phyloP scores from a whole-genome alignment of 208 protist genomes.

The Acanthamoeba polyphaga region DNA sequence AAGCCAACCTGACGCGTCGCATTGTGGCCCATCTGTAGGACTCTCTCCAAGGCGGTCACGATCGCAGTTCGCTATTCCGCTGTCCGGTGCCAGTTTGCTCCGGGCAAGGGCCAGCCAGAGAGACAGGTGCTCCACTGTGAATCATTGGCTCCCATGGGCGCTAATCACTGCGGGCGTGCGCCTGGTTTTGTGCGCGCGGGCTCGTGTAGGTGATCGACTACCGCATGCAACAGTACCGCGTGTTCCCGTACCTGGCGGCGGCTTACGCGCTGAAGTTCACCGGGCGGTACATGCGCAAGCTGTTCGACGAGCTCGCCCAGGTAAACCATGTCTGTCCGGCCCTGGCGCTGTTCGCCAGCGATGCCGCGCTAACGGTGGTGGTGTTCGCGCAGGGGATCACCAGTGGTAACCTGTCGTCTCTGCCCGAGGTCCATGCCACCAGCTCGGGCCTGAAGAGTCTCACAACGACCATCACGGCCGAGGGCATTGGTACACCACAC shows the following conservation, averaged over 20 bases:
- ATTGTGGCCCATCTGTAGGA: background rate
- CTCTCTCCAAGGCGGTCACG: conserved; percentile 70
- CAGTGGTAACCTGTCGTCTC: conserved; percentile 47
- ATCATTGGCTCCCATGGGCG: background rate
- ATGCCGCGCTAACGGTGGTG: background rate
- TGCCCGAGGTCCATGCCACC: conserved; percentile 74
- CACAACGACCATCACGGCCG: conserved; percentile 72
- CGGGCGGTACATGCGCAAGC: conserved; percentile 74
- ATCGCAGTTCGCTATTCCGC: conserved; percentile 82
- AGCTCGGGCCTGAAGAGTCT: conserved; percentile 77
- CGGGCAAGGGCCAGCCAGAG: conserved; percentile 24
- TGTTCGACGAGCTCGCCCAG: conserved; percentile 67
- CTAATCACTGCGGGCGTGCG: too few species aligned
- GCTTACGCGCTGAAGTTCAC: conserved; percentile 78
- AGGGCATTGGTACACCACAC: conserved; percentile 55
- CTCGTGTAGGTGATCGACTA: conserved; percentile 70
- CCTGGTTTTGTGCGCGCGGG: background rate
- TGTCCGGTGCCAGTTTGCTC: conserved; percentile 82
- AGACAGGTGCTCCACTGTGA: background rate
- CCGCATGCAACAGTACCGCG: conserved; percentile 75
- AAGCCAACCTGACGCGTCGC: background rate
- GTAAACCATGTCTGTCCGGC: background rate
- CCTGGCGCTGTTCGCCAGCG: background rate
- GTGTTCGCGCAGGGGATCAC: conserved; percentile 2
- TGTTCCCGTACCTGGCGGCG: conserved; percentile 70